phyloP scores from a whole-genome alignment of 495 filamentous ascomycete genomes.

The Tricharina praecox region DNA sequence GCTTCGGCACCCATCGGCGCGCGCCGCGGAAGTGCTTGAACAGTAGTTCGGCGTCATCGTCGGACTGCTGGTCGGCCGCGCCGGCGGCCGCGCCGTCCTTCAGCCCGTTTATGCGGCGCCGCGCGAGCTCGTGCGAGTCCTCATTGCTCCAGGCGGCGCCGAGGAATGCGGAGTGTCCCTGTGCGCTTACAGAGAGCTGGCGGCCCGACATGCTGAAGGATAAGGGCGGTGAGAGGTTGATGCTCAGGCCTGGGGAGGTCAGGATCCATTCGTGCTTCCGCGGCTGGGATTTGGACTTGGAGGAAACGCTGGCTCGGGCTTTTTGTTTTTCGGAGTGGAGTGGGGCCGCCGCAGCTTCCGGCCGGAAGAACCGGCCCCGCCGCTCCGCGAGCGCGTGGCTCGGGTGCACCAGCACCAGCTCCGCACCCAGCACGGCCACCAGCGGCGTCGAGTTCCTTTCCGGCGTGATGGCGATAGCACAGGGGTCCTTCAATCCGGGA shows the following conservation, averaged over 20 bases:
- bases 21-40: constrained; percentile 17
- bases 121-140: constrained; percentile 13
- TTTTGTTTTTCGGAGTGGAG: too few species aligned
- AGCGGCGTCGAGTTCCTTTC: constrained; percentile 13
- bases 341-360: too few species aligned
- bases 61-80: too few species aligned
- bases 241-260: constrained; percentile 8
- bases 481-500: constrained; percentile 13
- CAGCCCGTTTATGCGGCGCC: constrained; percentile 7
- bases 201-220: constrained; percentile 15
- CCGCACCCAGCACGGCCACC: constrained; percentile 16
- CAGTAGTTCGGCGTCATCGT: too few species aligned
- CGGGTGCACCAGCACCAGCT: constrained; percentile 20
- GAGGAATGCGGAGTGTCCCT: constrained; percentile 14
- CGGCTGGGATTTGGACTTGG: background rate
- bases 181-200: constrained; percentile 13
- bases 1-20: constrained; percentile 4
- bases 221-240: constrained; percentile 16
- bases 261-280: constrained; percentile 17
- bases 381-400: constrained; percentile 21
- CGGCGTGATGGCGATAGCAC: constrained; percentile 18
- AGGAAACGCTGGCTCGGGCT: too few species aligned
- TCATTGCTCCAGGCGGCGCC: constrained; percentile 21
- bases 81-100: constrained; percentile 18
- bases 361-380: constrained; percentile 19